Base-by-base conservation (phyloP, 2,329 filamentous ascomycete genomes). In the Aspergillus niger region DNA sequence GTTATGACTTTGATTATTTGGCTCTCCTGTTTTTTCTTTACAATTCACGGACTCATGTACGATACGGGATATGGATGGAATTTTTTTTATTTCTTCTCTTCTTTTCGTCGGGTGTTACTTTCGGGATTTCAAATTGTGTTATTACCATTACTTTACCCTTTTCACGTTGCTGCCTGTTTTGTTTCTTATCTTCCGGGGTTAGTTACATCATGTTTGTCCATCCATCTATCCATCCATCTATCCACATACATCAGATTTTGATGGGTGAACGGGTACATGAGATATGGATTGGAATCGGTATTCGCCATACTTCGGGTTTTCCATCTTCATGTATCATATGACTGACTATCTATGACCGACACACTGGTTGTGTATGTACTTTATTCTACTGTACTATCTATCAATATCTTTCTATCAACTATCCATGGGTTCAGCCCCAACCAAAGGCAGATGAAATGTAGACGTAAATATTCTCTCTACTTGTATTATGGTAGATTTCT, bases 11-110 rank as follows among this genome's bases (percentile, higher is more conserved):
- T 20, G 22, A 13, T 44, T 24, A 54, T 5, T 26, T 22, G 17
- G 17, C 49, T 57, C 43, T 47, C 22, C 4, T 51, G 15, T 17
- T 38, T n/a, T n/a, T 52, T 13, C 13, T 8, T 30, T 28, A 39
- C 22, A 36, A 36, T 32, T 52, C 15, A 41, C 32, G 36, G 43
- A n/a, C 11, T 54, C 8, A 56, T 56, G 54, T 56, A 56, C 15
- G 32, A 22, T 44, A 47, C 32, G 26, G 53, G 39, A 56, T 56
- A 47, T 56, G 30, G 39, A 48, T 24, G 20, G 20, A 24, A 24
- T 61, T 28, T 39, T n/a, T 57, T 28, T 36, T 26, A 58, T 52
- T 8, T 30, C 2, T 24, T 10, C 11, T n/a, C 6, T 39, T 28
- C 36, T 17, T 17, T 38, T 36, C 32, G 11, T 44, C 5, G 15